Conservation (phyloP, 2,329 filamentous ascomycete genomes). For the Cyphellophora europaea region DNA sequence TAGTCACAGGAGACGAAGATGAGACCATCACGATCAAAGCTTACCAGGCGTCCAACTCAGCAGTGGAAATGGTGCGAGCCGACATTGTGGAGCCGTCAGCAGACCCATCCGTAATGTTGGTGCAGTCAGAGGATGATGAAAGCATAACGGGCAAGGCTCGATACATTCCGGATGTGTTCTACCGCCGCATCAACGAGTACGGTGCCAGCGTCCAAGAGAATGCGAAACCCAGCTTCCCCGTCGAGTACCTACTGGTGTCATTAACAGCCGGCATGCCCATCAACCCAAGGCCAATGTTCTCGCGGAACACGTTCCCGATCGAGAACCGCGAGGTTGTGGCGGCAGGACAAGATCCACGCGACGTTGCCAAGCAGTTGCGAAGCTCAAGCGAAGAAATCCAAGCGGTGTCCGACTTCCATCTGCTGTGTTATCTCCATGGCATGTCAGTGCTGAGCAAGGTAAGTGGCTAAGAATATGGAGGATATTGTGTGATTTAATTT, state of each 20-base stretch:
- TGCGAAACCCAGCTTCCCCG: slow-evolving; percentile 89
- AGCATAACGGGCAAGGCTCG: slow-evolving; percentile 58
- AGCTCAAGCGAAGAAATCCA: slow-evolving; percentile 55
- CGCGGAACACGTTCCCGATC: slow-evolving; percentile 64
- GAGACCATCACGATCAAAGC: slow-evolving; percentile 82
- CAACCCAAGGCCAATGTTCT: slow-evolving; percentile 67
- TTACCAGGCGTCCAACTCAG: slow-evolving; percentile 91
- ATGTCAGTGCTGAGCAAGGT: slow-evolving; percentile 82
- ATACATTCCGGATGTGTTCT: slow-evolving; percentile 97
- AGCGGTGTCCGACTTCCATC: slow-evolving; percentile 83
- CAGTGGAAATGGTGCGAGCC: slow-evolving; percentile 92
- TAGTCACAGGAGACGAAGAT: slow-evolving; percentile 84
- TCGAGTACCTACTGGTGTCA: slow-evolving; percentile 92
- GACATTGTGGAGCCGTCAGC: slow-evolving; percentile 93
- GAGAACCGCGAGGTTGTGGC: slow-evolving; percentile 86
- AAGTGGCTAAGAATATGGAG: slow-evolving; percentile 27
- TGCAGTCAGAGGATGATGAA: slow-evolving; percentile 82
- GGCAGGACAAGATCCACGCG: slow-evolving; percentile 68
- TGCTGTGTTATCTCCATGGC: slow-evolving; percentile 76
- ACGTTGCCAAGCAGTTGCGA: slow-evolving; percentile 60
- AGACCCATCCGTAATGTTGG: slow-evolving; percentile 87
- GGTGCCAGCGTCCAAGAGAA: slow-evolving; percentile 94
- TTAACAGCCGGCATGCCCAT: slow-evolving; percentile 94
- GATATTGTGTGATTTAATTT: slow-evolving; percentile 10
- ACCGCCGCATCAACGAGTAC: slow-evolving; percentile 90